Conservation (phyloP, 2,329 filamentous ascomycete genomes). For the Fusarium sp. region DNA sequence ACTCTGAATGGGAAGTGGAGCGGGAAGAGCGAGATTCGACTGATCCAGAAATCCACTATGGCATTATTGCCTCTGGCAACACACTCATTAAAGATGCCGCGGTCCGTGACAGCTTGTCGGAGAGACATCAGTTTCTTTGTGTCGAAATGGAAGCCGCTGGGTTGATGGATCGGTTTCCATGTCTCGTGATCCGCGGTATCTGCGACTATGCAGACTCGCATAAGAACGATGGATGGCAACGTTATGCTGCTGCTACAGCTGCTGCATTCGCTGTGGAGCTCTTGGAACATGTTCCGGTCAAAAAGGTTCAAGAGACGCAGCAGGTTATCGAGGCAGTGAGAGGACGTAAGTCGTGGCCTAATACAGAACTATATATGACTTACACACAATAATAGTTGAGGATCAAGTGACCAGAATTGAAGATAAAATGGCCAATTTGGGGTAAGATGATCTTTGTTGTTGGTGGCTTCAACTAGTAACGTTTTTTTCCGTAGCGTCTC, state of each 20-base stretch:
- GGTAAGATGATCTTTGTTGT: too few species aligned
- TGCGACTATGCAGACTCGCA: conserved; percentile 1
- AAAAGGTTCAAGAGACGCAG: conserved; percentile 72
- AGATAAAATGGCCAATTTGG: neutral
- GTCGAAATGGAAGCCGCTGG: conserved; percentile 3
- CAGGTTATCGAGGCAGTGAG: conserved; percentile 54
- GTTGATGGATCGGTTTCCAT: neutral
- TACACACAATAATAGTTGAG: too few species aligned
- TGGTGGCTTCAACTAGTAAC: too few species aligned
- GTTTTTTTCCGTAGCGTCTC: too few species aligned
- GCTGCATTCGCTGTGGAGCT: neutral
- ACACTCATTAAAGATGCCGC: neutral
- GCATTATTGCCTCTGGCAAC: conserved; percentile 44
- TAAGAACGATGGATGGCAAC: neutral
- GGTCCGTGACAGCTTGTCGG: fast-evolving
- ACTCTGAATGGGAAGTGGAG: neutral
- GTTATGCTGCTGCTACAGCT: neutral
- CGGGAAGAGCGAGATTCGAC: conserved; percentile 2
- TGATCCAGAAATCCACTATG: conserved; percentile 38
- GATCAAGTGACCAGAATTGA: too few species aligned
- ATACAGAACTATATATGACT: too few species aligned
- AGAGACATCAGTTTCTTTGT: neutral
- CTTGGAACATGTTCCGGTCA: neutral
- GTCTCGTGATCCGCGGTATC: neutral
- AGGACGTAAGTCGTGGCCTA: neutral